A percentile compares a stretch with the other conserved stretches of the same genome.
Conservation (phyloP, 2,329 filamentous ascomycete species). For the Aspergillus tubingensis region DNA sequence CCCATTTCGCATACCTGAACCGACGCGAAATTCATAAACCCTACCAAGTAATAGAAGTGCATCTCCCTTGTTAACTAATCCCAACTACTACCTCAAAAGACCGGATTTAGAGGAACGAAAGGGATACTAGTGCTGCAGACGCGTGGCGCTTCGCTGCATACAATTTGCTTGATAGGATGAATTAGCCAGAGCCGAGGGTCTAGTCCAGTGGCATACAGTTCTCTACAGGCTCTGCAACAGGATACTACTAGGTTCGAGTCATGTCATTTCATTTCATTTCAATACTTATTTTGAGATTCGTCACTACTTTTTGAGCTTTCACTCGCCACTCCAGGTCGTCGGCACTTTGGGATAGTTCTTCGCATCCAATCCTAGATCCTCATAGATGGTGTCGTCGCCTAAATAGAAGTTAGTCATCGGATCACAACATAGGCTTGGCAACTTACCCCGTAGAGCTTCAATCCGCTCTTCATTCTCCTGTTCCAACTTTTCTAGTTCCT, state of each 20-base stretch:
- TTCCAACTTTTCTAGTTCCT: slow-evolving; percentile 74
- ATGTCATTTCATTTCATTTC: background rate
- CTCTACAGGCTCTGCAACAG: background rate
- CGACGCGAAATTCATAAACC: no score
- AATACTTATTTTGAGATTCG: background rate
- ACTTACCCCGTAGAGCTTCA: slow-evolving; percentile 56
- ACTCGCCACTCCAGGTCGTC: slow-evolving; percentile 57
- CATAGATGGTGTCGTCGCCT: slow-evolving; percentile 63
- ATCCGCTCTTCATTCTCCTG: slow-evolving; percentile 72
- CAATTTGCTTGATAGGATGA: background rate
- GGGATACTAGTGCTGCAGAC: no score
- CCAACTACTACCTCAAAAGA: no score
- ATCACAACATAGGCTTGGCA: background rate
- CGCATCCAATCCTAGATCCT: slow-evolving; percentile 59
- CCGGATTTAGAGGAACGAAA: no score
- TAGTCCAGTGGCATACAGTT: background rate
- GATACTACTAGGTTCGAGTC: no score
- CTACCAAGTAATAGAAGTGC: no score
- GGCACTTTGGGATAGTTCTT: slow-evolving; percentile 66
- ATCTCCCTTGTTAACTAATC: no score
- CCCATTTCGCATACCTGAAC: no score
- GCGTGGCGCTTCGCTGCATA: background rate
- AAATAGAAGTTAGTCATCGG: background rate
- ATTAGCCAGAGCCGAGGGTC: background rate
- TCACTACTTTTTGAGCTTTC: background rate